Base-by-base conservation (phyloP, 495 filamentous ascomycete genomes). In the Astrothelium macrocarpum region DNA sequence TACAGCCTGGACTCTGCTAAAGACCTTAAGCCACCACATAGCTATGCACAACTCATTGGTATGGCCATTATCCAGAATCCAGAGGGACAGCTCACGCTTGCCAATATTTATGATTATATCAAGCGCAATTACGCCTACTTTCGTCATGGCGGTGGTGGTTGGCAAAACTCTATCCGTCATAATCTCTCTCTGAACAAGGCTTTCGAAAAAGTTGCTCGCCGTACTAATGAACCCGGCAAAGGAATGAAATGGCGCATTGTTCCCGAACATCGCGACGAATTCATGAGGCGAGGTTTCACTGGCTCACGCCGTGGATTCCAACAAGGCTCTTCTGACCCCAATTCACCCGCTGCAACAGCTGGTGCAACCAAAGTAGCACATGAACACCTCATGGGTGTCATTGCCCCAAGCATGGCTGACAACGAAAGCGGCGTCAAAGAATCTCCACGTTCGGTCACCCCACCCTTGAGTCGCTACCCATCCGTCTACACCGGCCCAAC, bases 101-200 rank as follows among this genome's bases (percentile, higher is more conserved):
- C 84, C 68, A 90, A 86, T 62, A 98, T 98, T 64, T 98, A 98
- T 74, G 83, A 85, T 56, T 97, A 86, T 78, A 97, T 98, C 70
- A 90, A 82, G 74, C 84, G 85, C 0, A 84, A 87, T 65, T 98
- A 96, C 71, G 86, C 94, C 0, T 97, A 91, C 72, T 98, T 96
- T 73, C 80, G 94, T 45, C 81, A 89, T 71, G 89, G 89, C 31
- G 84, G 83, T 61, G 82, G 82, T 53, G 92, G 94, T 60, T 97
- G 94, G 94, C 95, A 96, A 84, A 98, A 98, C 68, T 96, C 91
- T 1, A 98, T 98, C 67, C 86, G 94, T 1, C 94, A 98, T 67
- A 97, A 97, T 67, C 75, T 98, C 23, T 97, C 95, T 2, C 74
- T 98, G 59, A 96, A 95, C 70, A 93, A 95, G 74, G 83, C 85